phyloP scores from a whole-genome alignment of 345 rosid genomes.

The Dipteronia sinensis region DNA sequence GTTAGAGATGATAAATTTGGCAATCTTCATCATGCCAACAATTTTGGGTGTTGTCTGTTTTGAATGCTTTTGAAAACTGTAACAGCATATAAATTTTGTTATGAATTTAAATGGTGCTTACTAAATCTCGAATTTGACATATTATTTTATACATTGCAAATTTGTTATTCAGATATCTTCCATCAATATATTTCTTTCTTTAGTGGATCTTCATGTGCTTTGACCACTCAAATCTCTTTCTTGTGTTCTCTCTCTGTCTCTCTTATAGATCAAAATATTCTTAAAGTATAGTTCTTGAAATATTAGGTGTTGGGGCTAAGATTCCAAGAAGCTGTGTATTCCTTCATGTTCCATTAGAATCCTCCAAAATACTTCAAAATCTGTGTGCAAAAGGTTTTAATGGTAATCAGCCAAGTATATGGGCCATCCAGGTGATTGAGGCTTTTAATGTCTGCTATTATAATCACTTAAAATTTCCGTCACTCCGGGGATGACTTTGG shows the following conservation, averaged over 20 bases:
- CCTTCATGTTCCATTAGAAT: slow-evolving; percentile 69
- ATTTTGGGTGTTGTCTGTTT: background rate
- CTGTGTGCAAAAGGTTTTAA: slow-evolving; percentile 67
- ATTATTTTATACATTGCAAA: background rate
- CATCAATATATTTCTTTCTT: background rate
- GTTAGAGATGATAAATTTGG: background rate
- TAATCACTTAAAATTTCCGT: slow-evolving; percentile 5
- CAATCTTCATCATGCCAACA: background rate
- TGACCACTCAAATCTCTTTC: slow-evolving; percentile 9
- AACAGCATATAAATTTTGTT: background rate
- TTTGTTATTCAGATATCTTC: background rate
- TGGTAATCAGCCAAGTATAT: slow-evolving; percentile 73
- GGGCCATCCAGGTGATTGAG: slow-evolving; percentile 79
- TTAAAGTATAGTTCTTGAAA: slow-evolving; percentile 31
- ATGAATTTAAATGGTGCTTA: background rate
- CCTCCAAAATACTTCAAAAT: slow-evolving; percentile 44
- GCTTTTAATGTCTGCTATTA: background rate
- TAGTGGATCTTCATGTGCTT: background rate
- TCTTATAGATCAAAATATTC: slow-evolving; percentile 5
- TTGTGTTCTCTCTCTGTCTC: background rate
- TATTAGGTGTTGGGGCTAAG: slow-evolving; percentile 83
- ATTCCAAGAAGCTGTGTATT: slow-evolving; percentile 68
- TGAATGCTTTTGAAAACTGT: background rate
- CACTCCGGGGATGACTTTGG: background rate
- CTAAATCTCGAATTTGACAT: background rate